Base-by-base conservation (phyloP, 83 land plant species). In the Larix sibirica region DNA sequence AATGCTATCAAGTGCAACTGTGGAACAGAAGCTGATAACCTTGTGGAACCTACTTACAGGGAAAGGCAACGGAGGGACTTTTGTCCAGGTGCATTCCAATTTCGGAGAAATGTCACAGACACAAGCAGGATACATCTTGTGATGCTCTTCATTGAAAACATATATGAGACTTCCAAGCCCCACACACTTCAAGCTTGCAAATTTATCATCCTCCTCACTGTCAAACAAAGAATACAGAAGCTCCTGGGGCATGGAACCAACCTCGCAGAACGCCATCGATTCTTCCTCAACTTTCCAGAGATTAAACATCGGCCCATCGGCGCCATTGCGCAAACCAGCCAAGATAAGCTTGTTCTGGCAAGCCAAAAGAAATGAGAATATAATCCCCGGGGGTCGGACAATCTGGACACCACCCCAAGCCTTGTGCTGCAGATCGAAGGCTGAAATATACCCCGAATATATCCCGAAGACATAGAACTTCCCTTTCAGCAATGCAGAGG, bases 181-280 rank as follows among this genome's bases (percentile, higher is more conserved):
- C 62, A 89, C 89, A 54, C 93, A 91, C 71, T 89, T 88, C 82
- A 91, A 79, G 82, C 89, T 86, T 7, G 87, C 90, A 82, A 88
- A 89, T 58, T 77, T 88, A 33, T 90, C 91, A 17, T 84, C 88
- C 68, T 80, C 90, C 4, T 86, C 86, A 21, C 81, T 66, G 36
- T 87, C 93, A 67, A 91, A 86, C 79, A 88, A 67, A 16, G 81
- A 26, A 47, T 64, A 5, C 24, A 91, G 59, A 61, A 91, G 69
- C 24, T 86, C 85, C 66, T 74, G 36, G 12, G 93, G 93, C 93
- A 91, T 91, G 8, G 59, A 77, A 14, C 71, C 90, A 9, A 91
- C 69, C 78, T 88, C 83, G 6, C 63, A 67, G 67, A 65, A 66
- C 38, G 73, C 88, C 87, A 86, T 79, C 12, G 84, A 83, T 2